phyloP scores from a whole-genome alignment of 2,329 filamentous ascomycete species.

The Colletotrichum karsti region DNA sequence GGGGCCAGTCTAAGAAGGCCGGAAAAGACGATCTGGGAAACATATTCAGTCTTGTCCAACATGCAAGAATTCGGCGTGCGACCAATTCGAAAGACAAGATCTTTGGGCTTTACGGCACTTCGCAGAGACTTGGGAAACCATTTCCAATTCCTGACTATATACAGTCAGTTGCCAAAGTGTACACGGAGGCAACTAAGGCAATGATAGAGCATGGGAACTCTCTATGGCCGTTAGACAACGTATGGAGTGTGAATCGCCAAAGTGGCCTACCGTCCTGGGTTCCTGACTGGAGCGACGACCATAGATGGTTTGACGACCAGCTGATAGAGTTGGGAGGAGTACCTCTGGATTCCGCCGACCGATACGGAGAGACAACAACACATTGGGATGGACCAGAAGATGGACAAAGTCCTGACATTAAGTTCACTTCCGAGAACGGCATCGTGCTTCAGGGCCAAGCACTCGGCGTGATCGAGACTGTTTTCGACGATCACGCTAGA shows the following conservation, averaged over 20 bases:
- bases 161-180: not conserved
- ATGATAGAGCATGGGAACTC: not conserved
- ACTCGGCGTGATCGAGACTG: accelerated
- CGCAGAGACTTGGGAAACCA: not conserved
- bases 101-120: not conserved
- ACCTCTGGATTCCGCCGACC: not conserved
- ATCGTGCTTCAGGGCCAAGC: not conserved
- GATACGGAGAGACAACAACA: not conserved
- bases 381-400: not conserved
- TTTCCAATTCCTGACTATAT: not conserved
- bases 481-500: not conserved
- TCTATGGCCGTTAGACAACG: not conserved
- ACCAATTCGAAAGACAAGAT: not conserved
- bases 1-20: not conserved
- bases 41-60: not conserved
- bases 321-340: not conserved
- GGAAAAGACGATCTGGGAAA: not conserved
- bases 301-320: not conserved
- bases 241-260: not conserved
- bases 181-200: not conserved
- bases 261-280: not conserved
- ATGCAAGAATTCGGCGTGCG: not conserved
- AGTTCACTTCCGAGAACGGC: not conserved
- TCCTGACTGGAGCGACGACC: not conserved
- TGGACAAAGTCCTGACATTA: accelerated